Base-by-base conservation (phyloP, 192 early-diverging fungal species). In the Backusella tuberculispora region DNA sequence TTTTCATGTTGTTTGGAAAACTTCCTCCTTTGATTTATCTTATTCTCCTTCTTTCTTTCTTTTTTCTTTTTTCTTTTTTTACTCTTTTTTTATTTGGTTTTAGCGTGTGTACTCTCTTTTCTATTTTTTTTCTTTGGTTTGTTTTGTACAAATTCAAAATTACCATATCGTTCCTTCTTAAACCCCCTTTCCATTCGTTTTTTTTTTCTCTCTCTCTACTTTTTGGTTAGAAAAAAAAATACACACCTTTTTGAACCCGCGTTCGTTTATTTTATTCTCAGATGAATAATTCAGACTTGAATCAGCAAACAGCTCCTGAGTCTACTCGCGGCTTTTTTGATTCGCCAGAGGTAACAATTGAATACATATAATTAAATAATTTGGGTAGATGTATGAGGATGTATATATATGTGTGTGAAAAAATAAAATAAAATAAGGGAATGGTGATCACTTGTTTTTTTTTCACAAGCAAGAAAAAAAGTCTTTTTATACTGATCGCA, bases 241-340 rank as follows among this genome's bases (percentile, higher is more conserved):
- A 56, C 24, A 50, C 43, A 68, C 45, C 26, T 21, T 37, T 66
- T 10, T 66, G 53, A 56, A 26, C 53, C 24, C 53, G 53, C 69
- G 44, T 75, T 69, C 13, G 68, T 69, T 43, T 56, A 17, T 56
- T 67, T 60, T 19, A 26, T 34, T 43, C 15, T 67, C 21, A 44
- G 24, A 56, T 73, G 40, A 60, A 42, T 17, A 53, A 44, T 48
- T 40, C 66, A 53, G 78, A 80, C 69, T 53, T 80, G 17, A 66
- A 80, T 67, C 74, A 74, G n/a, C 81, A 82, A 50, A 82, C 81
- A 26, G 81, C 81, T 19, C 81, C 81, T 34, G 81, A 82, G 48
- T 82, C 81, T 24, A 82, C 81, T n/a, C 69, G 77, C 43, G 81
- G 81, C 2, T 56, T 82, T 38, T 82, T 82, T 65, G 81, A 72